Percentiles rank a stretch among this genome's conserved stretches.
These are phyloP conservation scores for Umbelopsis ramanniana DNA, from an alignment of 192 early-diverging fungal genomes.

Conservation along the genomic window DNA sequence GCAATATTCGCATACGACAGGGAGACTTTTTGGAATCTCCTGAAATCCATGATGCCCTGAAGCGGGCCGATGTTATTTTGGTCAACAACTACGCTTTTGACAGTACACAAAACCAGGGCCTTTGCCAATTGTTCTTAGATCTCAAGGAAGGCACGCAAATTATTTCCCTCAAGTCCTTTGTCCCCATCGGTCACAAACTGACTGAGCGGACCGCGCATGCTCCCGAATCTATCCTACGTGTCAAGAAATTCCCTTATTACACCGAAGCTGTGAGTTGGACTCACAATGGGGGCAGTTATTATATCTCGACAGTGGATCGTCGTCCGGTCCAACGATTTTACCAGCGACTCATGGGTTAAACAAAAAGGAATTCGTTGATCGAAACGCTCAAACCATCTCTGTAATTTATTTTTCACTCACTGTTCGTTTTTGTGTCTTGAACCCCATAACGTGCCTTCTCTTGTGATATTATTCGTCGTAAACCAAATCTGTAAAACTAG, in stretches of 20 bases:
- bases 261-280: conserved; percentile 81
- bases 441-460: too few relatives aligned
- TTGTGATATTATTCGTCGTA: too few relatives aligned
- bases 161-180: conserved; percentile 87
- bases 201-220: conserved; percentile 71
- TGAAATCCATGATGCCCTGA: conserved; percentile 69
- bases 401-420: neutral
- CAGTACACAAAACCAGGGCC: conserved; percentile 78
- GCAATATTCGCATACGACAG: conserved; percentile 67
- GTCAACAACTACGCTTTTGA: conserved; percentile 97
- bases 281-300: conserved; percentile 78
- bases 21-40: conserved; percentile 88
- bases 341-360: conserved; percentile 4
- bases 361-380: neutral
- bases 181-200: conserved; percentile 76
- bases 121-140: conserved; percentile 88
- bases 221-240: conserved; percentile 72
- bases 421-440: neutral
- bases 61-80: conserved; percentile 87
- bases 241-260: conserved; percentile 69
- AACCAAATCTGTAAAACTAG: neutral
- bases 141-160: conserved; percentile 86
- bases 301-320: conserved; percentile 80
- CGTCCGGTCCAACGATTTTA: conserved; percentile 51
- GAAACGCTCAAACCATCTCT: neutral